phyloP scores from a whole-genome alignment of 2,329 filamentous ascomycete species.

The Penicillium sp. region DNA sequence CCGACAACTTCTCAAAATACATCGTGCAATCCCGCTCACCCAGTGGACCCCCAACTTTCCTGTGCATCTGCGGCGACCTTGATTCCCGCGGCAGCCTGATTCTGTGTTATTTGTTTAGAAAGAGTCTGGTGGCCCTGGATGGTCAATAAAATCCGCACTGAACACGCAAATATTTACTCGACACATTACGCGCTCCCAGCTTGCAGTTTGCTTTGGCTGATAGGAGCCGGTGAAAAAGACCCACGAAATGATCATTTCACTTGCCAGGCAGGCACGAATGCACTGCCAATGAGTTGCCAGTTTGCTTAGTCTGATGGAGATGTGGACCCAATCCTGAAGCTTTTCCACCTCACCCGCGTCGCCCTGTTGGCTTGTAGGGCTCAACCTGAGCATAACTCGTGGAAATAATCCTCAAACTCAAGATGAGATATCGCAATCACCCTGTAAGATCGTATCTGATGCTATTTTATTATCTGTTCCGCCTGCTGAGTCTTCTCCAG shows the following conservation, averaged over 20 bases:
- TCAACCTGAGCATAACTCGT: constrained; percentile 3
- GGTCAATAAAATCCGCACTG: too few species aligned
- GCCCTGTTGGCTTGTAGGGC: constrained; percentile 13
- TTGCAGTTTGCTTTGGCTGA: too few species aligned
- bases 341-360: neutral
- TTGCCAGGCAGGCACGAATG: constrained; percentile 7
- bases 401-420: neutral
- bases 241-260: neutral
- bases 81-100: too few species aligned
- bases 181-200: too few species aligned
- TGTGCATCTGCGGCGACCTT: too few species aligned
- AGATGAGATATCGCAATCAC: neutral
- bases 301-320: too few species aligned
- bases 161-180: too few species aligned
- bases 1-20: neutral
- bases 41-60: neutral
- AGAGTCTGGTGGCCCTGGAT: too few species aligned
- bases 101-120: too few species aligned
- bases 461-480: constrained; percentile 23
- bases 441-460: constrained; percentile 25
- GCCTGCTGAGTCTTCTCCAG: neutral
- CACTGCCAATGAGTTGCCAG: neutral
- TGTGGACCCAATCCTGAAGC: neutral
- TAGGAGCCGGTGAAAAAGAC: too few species aligned
- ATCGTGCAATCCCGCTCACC: neutral